These are phyloP conservation scores for Carex pumila DNA, from an alignment of 176 grass and related monocot genomes.

Conservation along the genomic window DNA sequence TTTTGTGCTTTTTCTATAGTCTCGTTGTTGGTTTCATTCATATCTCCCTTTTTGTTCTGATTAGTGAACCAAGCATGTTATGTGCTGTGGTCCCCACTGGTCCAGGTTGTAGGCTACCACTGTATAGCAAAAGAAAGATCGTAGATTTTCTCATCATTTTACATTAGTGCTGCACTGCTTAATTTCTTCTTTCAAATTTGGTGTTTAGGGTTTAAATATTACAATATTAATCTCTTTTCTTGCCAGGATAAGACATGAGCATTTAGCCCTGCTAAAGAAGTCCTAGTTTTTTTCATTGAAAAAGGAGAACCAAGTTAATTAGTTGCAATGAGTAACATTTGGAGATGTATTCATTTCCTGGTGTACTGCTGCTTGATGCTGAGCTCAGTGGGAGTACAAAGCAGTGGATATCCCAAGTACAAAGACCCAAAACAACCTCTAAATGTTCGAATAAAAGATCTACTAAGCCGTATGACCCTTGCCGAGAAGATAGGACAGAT, in stretches of 20 bases:
- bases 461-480: conserved; percentile 42
- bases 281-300: neutral
- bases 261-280: neutral
- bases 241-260: neutral
- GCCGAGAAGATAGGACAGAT: conserved; percentile 59
- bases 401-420: conserved; percentile 18
- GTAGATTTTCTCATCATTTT: neutral
- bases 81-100: neutral
- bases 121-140: neutral
- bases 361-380: neutral
- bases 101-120: neutral
- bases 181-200: neutral
- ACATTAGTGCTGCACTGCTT: neutral
- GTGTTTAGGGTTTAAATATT: neutral
- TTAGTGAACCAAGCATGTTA: neutral
- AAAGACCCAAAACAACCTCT: conserved; percentile 44
- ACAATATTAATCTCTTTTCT: neutral
- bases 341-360: neutral
- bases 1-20: neutral
- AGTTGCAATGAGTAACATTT: neutral
- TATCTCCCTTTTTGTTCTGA: neutral
- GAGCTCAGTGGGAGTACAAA: neutral
- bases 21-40: neutral
- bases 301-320: neutral
- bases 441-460: conserved; percentile 27